phyloP scores from a whole-genome alignment of 306 rosid genomes.

The Myrica gale region DNA sequence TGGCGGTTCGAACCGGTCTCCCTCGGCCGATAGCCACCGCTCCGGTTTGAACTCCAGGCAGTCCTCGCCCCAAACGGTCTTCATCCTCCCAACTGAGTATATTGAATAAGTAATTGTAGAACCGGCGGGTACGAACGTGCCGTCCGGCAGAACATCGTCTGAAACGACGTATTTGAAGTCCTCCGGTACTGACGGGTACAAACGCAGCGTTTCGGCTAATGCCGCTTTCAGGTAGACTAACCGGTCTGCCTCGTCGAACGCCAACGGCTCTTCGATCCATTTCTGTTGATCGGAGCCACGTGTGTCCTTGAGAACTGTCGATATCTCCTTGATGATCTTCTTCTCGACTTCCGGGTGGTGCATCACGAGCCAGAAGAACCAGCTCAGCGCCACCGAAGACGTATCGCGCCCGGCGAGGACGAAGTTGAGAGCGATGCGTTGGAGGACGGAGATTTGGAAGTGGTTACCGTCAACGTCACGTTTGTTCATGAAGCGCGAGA shows the following conservation, averaged over 20 bases:
- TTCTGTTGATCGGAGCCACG: conserved; percentile 48
- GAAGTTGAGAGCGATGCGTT: conserved; percentile 78
- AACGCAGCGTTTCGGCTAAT: conserved; percentile 70
- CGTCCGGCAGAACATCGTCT: conserved; percentile 85
- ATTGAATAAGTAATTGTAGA: conserved; percentile 93
- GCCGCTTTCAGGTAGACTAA: conserved; percentile 81
- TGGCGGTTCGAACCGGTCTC: conserved; percentile 75
- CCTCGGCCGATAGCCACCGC: conserved; percentile 61
- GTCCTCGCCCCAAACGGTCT: conserved; percentile 89
- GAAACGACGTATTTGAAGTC: conserved; percentile 68
- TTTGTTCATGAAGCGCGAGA: conserved; percentile 74
- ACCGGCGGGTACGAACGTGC: conserved; percentile 77
- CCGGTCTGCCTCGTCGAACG: conserved; percentile 72
- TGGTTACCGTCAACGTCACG: conserved; percentile 57
- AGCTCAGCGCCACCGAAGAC: conserved; percentile 85
- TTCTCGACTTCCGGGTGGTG: conserved; percentile 58
- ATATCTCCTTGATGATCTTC: conserved; percentile 55
- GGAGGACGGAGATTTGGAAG: conserved; percentile 43
- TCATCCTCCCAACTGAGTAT: conserved; percentile 85
- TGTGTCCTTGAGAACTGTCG: conserved; percentile 39
- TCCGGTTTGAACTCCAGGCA: conserved; percentile 93
- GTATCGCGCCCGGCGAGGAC: conserved; percentile 98
- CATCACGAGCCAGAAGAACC: conserved; percentile 95
- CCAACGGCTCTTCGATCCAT: conserved; percentile 75
- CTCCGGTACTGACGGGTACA: conserved; percentile 87